A percentile compares a stretch with the other conserved stretches of the same genome.
Evolutionary conservation across 306 rosid genomes (phyloP).

Genomic region (Gillenia trifoliata): DNA sequence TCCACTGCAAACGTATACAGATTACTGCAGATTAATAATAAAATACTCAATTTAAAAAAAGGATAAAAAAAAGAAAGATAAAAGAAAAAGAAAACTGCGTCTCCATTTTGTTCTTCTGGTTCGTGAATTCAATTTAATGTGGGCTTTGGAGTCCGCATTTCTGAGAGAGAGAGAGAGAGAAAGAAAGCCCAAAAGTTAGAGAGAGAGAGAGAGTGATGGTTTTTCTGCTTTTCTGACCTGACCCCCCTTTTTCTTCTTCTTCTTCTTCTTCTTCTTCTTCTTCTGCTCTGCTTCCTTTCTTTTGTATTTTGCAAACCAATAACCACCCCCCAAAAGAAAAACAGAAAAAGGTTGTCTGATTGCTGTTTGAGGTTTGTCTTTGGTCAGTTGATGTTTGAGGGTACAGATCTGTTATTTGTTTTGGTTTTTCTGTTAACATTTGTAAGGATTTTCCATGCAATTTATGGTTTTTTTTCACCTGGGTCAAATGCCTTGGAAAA

Average conservation of each 20-base stretch:
- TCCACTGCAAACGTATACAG: neutral
- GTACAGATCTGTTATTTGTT: slow-evolving; percentile 39
- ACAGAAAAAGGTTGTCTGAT: slow-evolving; percentile 17
- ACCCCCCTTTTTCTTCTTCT: slow-evolving; percentile 22
- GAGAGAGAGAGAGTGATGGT: slow-evolving; percentile 13
- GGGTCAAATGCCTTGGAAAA: slow-evolving; percentile 18
- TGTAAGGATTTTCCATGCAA: slow-evolving; percentile 16
- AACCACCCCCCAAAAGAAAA: neutral
- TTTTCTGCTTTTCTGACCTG: slow-evolving; percentile 41
- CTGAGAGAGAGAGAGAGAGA: slow-evolving; percentile 14
- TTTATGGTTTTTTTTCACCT: slow-evolving; percentile 2
- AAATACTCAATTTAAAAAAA: neutral
- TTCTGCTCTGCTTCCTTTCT: slow-evolving; percentile 23
- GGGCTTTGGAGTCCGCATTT: slow-evolving; percentile 51
- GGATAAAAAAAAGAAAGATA: neutral
- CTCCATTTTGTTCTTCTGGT: slow-evolving; percentile 16
- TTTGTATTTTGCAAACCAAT: neutral
- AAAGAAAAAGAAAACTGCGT: neutral
- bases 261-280: neutral
- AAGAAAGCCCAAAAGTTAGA: slow-evolving; percentile 5
- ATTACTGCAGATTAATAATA: no score
- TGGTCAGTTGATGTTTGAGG: slow-evolving; percentile 13
- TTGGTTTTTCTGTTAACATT: neutral
- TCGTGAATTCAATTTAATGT: slow-evolving; percentile 49
- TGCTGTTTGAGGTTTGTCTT: slow-evolving; percentile 19